Evolutionary conservation across 2,329 filamentous ascomycete genomes (phyloP), one percentile per base, ranked within the genome.

Genomic region (Apiospora malaysiana): DNA sequence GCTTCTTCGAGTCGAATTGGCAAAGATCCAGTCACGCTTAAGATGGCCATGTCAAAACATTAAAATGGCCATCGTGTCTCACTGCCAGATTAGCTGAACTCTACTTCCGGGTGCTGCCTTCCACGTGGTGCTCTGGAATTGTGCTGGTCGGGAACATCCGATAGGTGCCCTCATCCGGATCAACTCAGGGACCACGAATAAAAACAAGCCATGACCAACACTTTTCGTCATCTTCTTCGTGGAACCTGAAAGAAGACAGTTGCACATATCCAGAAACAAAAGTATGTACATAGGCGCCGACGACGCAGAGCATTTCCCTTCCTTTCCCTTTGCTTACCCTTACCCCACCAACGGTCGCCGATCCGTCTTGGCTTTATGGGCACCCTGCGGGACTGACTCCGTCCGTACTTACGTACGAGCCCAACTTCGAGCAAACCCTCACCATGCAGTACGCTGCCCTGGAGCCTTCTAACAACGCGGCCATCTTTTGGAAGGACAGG

Each of bases 11-110:
- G 49, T 56, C 27, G 23, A 56, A 56, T 56, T 56, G 49, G 49
- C 49, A 56, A 32, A 27, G 32, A 32, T 6, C 32, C 32, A 32
- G 32, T 32, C 32, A 6, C 18, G 51, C 51, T 59, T 59, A 59
- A 59, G 51, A 59, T 59, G 51, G 51, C 21, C 51, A 37, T 59
- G 51, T 59, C 56, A 63, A 63, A 63, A 63, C 56, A 63, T 40
- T 23, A 63, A 63, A 14, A 18, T 32, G 56, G 56, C 18, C 56
- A 14, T 40, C 27, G 56, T 32, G 56, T 63, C 56, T 63, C 56
- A 63, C 56, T 40, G 9, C 56, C 32, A 40, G 56, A 40, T 63
- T 63, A 63, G 56, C 56, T 23, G 40, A 63, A 63, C 56, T 63
- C 56, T 63, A 63, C 56, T 40, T 2, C 32, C 56, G 56, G 56